phyloP scores from a whole-genome alignment of 257 asterid species.

The Scutellaria galericulata region DNA sequence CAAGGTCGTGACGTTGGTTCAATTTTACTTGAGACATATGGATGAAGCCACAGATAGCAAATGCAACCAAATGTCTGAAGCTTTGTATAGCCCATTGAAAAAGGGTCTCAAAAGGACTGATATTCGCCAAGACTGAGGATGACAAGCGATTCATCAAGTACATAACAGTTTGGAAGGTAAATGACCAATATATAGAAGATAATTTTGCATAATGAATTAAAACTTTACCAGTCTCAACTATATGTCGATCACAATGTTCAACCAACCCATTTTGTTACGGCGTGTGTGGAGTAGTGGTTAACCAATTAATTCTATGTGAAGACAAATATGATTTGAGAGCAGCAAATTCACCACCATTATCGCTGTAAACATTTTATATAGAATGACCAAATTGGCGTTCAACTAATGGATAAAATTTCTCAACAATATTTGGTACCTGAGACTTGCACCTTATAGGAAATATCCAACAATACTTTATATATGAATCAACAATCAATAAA shows the following conservation, averaged over 20 bases:
- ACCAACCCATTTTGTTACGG: no score
- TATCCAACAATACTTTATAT: neutral
- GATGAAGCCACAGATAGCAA: neutral
- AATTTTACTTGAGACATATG: neutral
- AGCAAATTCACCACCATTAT: no score
- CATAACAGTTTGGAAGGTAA: neutral
- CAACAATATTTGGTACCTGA: neutral
- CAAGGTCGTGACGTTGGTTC: neutral
- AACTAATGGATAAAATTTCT: neutral
- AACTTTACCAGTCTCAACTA: no score
- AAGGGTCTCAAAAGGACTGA: neutral
- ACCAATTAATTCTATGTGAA: no score
- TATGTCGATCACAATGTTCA: no score
- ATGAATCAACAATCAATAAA: neutral
- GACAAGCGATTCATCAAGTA: neutral
- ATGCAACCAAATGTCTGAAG: neutral
- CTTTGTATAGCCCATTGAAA: neutral
- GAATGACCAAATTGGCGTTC: neutral
- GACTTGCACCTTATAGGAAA: neutral
- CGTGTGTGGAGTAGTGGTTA: no score
- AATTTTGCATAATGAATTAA: no score
- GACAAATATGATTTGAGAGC: no score
- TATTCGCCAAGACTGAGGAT: neutral
- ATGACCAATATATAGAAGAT: no score
- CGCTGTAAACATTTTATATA: no score